Base-by-base conservation (phyloP, 768 basidiomycete species). In the Leucosporidium scottii region DNA sequence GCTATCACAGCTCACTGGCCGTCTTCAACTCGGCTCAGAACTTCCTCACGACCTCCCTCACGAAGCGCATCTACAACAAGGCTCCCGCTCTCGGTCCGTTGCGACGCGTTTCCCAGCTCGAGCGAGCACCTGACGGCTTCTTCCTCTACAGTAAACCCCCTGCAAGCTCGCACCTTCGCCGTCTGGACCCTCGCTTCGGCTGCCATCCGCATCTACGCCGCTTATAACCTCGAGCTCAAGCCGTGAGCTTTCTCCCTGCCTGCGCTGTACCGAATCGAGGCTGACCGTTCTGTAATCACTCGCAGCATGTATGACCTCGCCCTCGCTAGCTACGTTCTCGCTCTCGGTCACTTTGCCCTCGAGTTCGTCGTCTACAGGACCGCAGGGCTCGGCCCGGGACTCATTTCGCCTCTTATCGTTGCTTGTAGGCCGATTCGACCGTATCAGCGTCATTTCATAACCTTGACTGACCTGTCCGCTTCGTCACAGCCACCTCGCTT, bases 151-250 rank as follows among this genome's bases (percentile, higher is more conserved):
- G 94, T 99, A 17, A 93, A 91, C 10, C 79, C 82, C 23, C 82
- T 98, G 25, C 90, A 93, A 72, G 88, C 90, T 48, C 84, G 94
- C 56, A 90, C 92, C 7, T 96, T 96, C 76, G 93, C 84, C 1
- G 83, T 85, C 1, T 99, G 94, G 94, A 97, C 93, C 0, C 78
- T 94, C 60, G 87, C 88, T 7, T 85, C 91, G 12, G 90, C 89
- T 28, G 80, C 88, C 56, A 85, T 98, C 59, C 86, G 94, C 47
- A 80, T 82, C 58, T 93, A 93, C 74, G 90, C 91, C 17, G 92
- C 94, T 9, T 97, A 93, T 79, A 82, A 97, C 76, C 89, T 97
- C 72, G 81, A 86, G 66, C 82, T 85, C 75, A 90, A 90, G 79
- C 81, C 83, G 94, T 93, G 76, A 49, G 63, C 31, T 21, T 34